A percentile compares a stretch with the other conserved stretches of the same genome.
phyloP scores from a whole-genome alignment of 2,329 filamentous ascomycete species.

The Sporothrix protearum region DNA sequence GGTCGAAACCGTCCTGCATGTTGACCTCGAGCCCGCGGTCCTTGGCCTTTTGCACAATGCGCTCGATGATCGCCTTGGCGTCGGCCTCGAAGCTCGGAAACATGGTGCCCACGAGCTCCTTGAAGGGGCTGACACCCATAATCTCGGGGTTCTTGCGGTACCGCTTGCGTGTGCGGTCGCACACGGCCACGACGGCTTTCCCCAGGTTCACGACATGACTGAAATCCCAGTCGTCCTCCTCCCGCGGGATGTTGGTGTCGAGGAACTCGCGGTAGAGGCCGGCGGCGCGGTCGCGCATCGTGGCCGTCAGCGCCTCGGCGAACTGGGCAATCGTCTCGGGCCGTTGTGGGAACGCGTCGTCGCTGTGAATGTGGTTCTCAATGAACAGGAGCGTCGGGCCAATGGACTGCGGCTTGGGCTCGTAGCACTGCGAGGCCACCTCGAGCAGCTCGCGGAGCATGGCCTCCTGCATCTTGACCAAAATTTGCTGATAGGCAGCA shows the following conservation, averaged over 20 bases:
- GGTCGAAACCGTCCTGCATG: conserved; percentile 86
- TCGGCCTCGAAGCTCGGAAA: conserved; percentile 90
- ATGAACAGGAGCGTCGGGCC: conserved; percentile 69
- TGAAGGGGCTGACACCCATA: conserved; percentile 65
- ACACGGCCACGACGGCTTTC: conserved; percentile 78
- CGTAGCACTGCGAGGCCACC: conserved; percentile 84
- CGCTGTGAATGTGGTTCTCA: conserved; percentile 74
- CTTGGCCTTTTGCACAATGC: conserved; percentile 71
- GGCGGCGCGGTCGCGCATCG: conserved; percentile 68
- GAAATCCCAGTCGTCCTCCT: conserved; percentile 83
- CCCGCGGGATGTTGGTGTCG: conserved; percentile 72
- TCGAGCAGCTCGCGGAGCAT: conserved; percentile 77
- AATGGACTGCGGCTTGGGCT: conserved; percentile 77
- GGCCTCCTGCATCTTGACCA: conserved; percentile 73
- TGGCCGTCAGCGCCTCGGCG: conserved; percentile 65
- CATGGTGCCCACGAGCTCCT: conserved; percentile 74
- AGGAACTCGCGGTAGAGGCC: conserved; percentile 78
- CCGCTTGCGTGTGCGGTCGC: conserved; percentile 85
- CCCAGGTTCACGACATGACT: conserved; percentile 86
- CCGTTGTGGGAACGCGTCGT: conserved; percentile 69
- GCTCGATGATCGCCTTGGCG: conserved; percentile 75
- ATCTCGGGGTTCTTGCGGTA: conserved; percentile 85
- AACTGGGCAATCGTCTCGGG: conserved; percentile 70
- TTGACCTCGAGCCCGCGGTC: conserved; percentile 70
- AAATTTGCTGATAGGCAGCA: conserved; percentile 67